phyloP scores from a whole-genome alignment of 805 yeast species.

The Pachysolen tannophilus region DNA sequence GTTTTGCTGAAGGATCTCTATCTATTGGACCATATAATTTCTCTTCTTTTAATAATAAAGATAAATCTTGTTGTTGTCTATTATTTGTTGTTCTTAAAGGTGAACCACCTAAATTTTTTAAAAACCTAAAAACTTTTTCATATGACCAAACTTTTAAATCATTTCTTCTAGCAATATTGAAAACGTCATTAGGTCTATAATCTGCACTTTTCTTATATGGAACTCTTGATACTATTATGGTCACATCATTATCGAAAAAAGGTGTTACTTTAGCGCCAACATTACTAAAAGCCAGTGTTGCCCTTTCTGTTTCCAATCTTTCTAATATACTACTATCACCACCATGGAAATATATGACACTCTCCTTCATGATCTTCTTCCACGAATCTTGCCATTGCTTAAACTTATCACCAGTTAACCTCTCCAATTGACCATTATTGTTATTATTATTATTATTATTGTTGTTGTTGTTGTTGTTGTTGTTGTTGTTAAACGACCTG shows the following conservation, averaged over 20 bases:
- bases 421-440: slow-evolving; percentile 5
- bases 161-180: slow-evolving; percentile 50
- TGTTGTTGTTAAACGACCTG: slow-evolving; percentile 3
- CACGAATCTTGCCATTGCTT: slow-evolving; percentile 53
- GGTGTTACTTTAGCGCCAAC: slow-evolving; percentile 51
- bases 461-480: slow-evolving; percentile 6
- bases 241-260: slow-evolving; percentile 54
- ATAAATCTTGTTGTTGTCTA: slow-evolving; percentile 27
- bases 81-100: slow-evolving; percentile 13
- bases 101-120: slow-evolving; percentile 50
- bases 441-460: slow-evolving; percentile 2
- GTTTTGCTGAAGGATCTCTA: slow-evolving; percentile 75
- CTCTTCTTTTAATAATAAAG: slow-evolving; percentile 73
- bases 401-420: slow-evolving; percentile 31
- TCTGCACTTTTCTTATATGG: slow-evolving; percentile 29
- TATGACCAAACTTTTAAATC: slow-evolving; percentile 81
- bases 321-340: slow-evolving; percentile 23
- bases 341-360: slow-evolving; percentile 50
- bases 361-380: slow-evolving; percentile 48
- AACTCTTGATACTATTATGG: slow-evolving; percentile 74
- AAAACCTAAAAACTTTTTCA: slow-evolving; percentile 76
- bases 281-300: slow-evolving; percentile 25
- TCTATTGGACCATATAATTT: slow-evolving; percentile 81
- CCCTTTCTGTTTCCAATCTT: slow-evolving; percentile 24
- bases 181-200: slow-evolving; percentile 52